Evolutionary conservation across 2,329 filamentous ascomycete genomes (phyloP), one percentile per base, ranked within the genome.

Genomic region (Hirsutella thompsonii): DNA sequence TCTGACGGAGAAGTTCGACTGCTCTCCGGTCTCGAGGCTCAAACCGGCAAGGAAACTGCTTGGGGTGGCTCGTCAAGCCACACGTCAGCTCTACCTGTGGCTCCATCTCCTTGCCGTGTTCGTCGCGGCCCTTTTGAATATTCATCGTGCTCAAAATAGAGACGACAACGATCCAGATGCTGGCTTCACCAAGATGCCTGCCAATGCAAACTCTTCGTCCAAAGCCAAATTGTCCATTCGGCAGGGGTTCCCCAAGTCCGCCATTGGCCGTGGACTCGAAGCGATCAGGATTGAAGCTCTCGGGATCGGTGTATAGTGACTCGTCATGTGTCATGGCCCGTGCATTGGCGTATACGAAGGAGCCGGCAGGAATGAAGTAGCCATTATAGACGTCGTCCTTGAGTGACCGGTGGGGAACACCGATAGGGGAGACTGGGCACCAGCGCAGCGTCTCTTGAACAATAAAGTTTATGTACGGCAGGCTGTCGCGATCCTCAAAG

Each of bases 331-430:
- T 63, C 63, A 68, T 73, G 38, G 64, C 64, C 11, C 58, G 54
- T n/a, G 59, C 53, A 40, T 68, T 71, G 23, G 63, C 60, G 40
- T 61, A 60, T 5, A 69, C 52, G 16, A 64, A 52, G 5, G 63
- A 61, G 3, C 74, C 75, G n/a, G 67, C 68, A 9, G 72, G 73
- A 38, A 79, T 76, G 43, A 67, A 65, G 55, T 73, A 70, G 28
- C 67, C 73, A 18, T 70, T 59, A 49, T 78, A 79, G 10, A 67
- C 58, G 42, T 79, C 75, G 38, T 79, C 74, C 37, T 68, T 54
- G 2, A 69, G 59, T 13, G 70, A 63, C 36, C 59, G 64, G 52
- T 79, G 75, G 2, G 75, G 74, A 29, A 79, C 68, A 3, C 67
- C 70, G 2, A 72, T 52, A 1, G 69, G 67, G 11, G 61, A 63